Conservation (phyloP, 495 filamentous ascomycete species). For the Tuber calosporum region DNA sequence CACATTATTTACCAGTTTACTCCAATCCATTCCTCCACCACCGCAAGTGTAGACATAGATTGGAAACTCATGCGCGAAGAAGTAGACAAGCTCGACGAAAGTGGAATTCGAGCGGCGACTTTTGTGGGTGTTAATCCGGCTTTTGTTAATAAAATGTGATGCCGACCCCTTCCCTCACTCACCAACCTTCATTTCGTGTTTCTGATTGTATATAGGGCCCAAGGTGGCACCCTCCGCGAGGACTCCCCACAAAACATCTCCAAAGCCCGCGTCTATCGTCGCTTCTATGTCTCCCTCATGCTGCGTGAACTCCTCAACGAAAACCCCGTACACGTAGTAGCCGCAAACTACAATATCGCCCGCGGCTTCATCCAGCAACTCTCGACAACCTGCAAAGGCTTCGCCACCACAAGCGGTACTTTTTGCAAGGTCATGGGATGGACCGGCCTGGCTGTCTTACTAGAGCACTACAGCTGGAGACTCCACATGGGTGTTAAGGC, state of each 20-base stretch:
- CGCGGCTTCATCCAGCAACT: slow-evolving; percentile 66
- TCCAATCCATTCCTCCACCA: slow-evolving; percentile 54
- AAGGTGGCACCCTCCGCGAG: slow-evolving; percentile 62
- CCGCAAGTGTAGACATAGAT: slow-evolving; percentile 52
- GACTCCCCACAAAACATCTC: slow-evolving; percentile 55
- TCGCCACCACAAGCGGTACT: slow-evolving; percentile 67
- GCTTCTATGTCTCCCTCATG: slow-evolving; percentile 73
- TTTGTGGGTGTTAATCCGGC: slow-evolving; percentile 64
- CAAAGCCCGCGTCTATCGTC: slow-evolving; percentile 56
- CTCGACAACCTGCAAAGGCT: slow-evolving; percentile 68
- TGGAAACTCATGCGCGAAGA: slow-evolving; percentile 68
- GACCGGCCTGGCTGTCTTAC: slow-evolving; percentile 64
- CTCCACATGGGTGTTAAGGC: slow-evolving; percentile 66
- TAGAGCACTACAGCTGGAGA: slow-evolving; percentile 71
- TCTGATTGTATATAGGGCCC: slow-evolving; percentile 50
- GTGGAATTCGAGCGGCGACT: slow-evolving; percentile 59
- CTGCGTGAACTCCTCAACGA: slow-evolving; percentile 78
- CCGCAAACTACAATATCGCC: slow-evolving; percentile 60
- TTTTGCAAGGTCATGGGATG: slow-evolving; percentile 70
- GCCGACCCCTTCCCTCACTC: neutral
- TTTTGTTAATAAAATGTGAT: slow-evolving; percentile 65
- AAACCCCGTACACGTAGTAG: slow-evolving; percentile 61
- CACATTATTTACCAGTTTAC: slow-evolving; percentile 78
- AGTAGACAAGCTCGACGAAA: slow-evolving; percentile 63
- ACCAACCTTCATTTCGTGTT: neutral